Conservation (phyloP, 371 early-diverging fungal genomes). For the Mucor lusitanicus region DNA sequence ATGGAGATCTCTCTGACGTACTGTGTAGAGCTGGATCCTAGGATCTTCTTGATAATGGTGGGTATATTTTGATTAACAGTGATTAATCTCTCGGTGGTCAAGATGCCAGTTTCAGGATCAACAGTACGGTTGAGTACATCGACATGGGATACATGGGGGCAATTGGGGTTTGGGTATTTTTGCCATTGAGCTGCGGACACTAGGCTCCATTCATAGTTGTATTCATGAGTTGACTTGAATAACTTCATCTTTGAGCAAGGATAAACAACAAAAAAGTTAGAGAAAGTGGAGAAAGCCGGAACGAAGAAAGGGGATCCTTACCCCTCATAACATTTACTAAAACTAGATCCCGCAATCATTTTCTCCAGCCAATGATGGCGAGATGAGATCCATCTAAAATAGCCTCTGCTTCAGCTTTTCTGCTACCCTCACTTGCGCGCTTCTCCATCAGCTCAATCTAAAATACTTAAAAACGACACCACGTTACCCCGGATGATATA, state of each 20-base stretch:
- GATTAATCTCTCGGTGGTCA: constrained; percentile 85
- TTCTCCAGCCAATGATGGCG: background rate
- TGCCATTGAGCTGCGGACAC: constrained; percentile 90
- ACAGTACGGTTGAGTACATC: constrained; percentile 81
- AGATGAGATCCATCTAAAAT: too few relatives aligned
- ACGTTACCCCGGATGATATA: background rate
- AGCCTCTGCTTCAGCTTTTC: too few relatives aligned
- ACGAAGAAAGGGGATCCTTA: background rate
- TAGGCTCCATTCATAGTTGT: constrained; percentile 75
- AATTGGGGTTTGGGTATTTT: constrained; percentile 92
- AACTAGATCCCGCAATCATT: background rate
- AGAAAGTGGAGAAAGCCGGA: constrained; percentile 16
- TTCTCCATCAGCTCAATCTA: background rate
- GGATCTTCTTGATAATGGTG: constrained; percentile 59
- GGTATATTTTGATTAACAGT: constrained; percentile 85
- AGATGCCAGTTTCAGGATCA: constrained; percentile 78
- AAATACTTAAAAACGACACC: background rate
- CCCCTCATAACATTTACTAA: background rate
- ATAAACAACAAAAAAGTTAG: background rate
- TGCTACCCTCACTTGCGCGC: too few relatives aligned
- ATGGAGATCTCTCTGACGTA: constrained; percentile 85
- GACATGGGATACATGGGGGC: constrained; percentile 86
- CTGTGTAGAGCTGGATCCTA: constrained; percentile 62
- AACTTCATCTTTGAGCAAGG: constrained; percentile 59
- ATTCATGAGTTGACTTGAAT: constrained; percentile 66